A percentile compares a stretch with the other conserved stretches of the same genome.
Conservation (phyloP, 306 rosid species). For the Medicago ruthenica region DNA sequence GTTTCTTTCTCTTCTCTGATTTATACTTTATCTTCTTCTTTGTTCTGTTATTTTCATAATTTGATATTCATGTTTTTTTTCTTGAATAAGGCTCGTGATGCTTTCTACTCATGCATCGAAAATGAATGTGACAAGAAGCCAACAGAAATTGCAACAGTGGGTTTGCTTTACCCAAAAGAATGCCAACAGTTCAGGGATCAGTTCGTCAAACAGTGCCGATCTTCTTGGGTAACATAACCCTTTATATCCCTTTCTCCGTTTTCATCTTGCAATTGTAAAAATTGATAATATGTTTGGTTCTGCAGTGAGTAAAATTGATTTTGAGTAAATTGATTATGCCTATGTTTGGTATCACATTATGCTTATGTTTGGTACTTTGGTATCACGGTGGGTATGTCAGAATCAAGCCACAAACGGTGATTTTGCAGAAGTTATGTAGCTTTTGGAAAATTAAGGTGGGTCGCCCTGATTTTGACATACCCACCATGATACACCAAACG, state of each 20-base stretch:
- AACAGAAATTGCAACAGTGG: slow-evolving; percentile 90
- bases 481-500: no score
- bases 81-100: slow-evolving; percentile 76
- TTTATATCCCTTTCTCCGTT: neutral
- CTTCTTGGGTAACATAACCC: slow-evolving; percentile 75
- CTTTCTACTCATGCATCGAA: slow-evolving; percentile 81
- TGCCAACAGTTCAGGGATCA: slow-evolving; percentile 66
- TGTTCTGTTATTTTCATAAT: neutral
- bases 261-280: neutral
- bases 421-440: no score
- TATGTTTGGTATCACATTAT: no score
- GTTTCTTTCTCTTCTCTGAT: slow-evolving; percentile 49
- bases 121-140: slow-evolving; percentile 74
- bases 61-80: neutral
- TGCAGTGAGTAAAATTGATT: no score
- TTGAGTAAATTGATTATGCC: no score
- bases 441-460: no score
- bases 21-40: no score
- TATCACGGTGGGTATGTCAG: no score
- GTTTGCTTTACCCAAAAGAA: slow-evolving; percentile 78
- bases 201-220: slow-evolving; percentile 75
- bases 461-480: no score
- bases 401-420: no score
- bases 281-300: neutral
- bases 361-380: no score